Evolutionary conservation across 1,139 yeast species (phyloP).

Genomic region (Yamadazyma oceani): DNA sequence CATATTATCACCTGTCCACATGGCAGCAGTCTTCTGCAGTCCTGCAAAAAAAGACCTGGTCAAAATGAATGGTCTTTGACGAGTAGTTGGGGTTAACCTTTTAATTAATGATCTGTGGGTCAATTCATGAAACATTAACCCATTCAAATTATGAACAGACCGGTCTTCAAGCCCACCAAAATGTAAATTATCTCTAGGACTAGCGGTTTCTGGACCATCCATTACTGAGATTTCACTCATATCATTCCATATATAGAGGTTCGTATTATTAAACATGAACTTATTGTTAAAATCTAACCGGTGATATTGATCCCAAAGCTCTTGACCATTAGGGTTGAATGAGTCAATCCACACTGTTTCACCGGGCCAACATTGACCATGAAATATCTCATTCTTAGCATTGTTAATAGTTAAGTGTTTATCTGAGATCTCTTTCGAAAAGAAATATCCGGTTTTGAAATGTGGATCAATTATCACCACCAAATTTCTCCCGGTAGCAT

Average conservation of each 20-base stretch:
- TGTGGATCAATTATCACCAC: constrained; percentile 93
- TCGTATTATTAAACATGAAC: constrained; percentile 54
- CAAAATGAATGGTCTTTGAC: constrained; percentile 80
- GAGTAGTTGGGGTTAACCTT: constrained; percentile 44
- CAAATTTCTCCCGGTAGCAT: constrained; percentile 72
- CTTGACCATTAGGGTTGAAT: constrained; percentile 59
- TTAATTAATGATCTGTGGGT: constrained; percentile 65
- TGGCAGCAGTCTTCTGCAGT: constrained; percentile 85
- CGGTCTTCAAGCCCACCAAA: constrained; percentile 86
- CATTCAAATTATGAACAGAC: constrained; percentile 83
- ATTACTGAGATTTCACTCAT: constrained; percentile 98
- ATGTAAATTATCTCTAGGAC: constrained; percentile 80
- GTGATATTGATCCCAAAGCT: constrained; percentile 55
- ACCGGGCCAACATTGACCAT: constrained; percentile 99
- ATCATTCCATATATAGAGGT: constrained; percentile 91
- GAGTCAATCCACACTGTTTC: constrained; percentile 93
- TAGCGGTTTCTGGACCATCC: constrained; percentile 89
- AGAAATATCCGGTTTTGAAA: constrained; percentile 65
- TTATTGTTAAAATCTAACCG: constrained; percentile 21
- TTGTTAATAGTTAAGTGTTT: constrained; percentile 43
- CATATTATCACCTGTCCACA: constrained; percentile 98
- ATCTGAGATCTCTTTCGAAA: constrained; percentile 53
- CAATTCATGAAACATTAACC: constrained; percentile 75
- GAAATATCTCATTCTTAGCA: constrained; percentile 42
- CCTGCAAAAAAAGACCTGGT: constrained; percentile 90